A percentile compares a stretch with the other conserved stretches of the same genome.
phyloP scores from a whole-genome alignment of 108 stramenopile genomes.

The Aurantiochytrium sp. region DNA sequence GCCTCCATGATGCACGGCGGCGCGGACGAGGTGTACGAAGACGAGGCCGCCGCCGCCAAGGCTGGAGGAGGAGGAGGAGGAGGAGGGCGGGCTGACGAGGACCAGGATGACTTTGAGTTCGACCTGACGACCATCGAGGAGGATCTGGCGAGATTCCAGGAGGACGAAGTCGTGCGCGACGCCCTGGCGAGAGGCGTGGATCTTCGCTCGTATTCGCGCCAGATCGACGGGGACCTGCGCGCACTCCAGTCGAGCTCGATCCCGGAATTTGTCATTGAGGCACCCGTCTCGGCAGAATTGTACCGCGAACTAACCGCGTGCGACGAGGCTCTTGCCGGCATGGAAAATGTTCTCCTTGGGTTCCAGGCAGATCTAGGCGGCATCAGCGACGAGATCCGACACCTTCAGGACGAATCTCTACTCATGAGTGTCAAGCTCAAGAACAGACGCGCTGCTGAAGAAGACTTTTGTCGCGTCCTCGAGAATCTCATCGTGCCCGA shows the following conservation, averaged over 20 bases:
- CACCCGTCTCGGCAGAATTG: constrained; percentile 52
- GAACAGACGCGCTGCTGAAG: constrained; percentile 83
- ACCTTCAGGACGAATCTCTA: constrained; percentile 81
- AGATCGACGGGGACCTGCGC: constrained; percentile 39
- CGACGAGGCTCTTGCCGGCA: constrained; percentile 76
- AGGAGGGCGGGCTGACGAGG: too few relatives aligned
- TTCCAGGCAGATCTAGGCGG: constrained; percentile 97
- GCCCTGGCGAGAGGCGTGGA: constrained; percentile 49
- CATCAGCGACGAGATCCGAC: constrained; percentile 84
- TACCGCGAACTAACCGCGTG: constrained; percentile 76
- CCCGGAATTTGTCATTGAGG: constrained; percentile 31
- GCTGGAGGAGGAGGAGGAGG: too few relatives aligned
- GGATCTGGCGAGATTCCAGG: constrained; percentile 50
- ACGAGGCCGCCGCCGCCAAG: too few relatives aligned
- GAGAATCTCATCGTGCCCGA: constrained; percentile 81
- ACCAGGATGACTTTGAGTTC: neutral
- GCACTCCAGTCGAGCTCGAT: constrained; percentile 30
- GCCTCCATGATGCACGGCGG: too few relatives aligned
- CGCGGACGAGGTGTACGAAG: too few relatives aligned
- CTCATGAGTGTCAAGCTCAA: constrained; percentile 68
- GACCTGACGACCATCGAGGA: constrained; percentile 51
- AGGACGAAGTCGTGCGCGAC: constrained; percentile 48
- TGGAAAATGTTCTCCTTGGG: constrained; percentile 93
- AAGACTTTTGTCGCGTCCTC: constrained; percentile 72
- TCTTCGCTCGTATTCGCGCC: constrained; percentile 37